Evolutionary conservation across 2,329 filamentous ascomycete genomes (phyloP), one percentile per base, ranked within the genome.

Genomic region (Capronia coronata): DNA sequence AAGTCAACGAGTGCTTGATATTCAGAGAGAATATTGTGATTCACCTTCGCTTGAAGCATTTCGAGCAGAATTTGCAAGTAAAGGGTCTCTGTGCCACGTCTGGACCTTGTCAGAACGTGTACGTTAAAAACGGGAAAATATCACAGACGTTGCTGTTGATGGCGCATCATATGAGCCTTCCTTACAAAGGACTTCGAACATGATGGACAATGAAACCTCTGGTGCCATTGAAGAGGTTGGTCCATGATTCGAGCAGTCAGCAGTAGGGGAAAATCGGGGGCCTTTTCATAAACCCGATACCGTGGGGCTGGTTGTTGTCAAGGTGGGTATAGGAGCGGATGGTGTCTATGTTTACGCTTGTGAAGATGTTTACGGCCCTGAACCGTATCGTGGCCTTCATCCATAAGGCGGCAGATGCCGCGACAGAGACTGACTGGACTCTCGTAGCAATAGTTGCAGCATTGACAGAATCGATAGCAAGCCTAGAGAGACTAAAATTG

Each of bases 31-130:
- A 10, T n/a, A 21, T 41, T 5, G 10, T 16, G 22, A n/a, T 32
- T 29, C 49, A 57, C 55, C 55, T 57, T 49, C 55, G 49, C 35
- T 57, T 57, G 38, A 57, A 57, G 30, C 51, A 53, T 39, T 57
- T 57, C 23, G 55, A 55, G n/a, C 55, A 57, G 42, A 57, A 57
- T 25, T 30, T 48, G 34, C 55, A 57, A 16, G 41, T 53, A 25
- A 57, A 57, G 4, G 55, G 55, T 48, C 52, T 54, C 32, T 54
- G 52, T 22, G 55, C 49, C 16, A 53, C 47, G 43, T 57, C 55
- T 57, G 34, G 39, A 16, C 16, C 25, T 9, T 16, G 38, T 48
- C 19, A 46, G 49, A 46, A 21, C 3, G 13, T 29, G 27, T 1
- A 14, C 8, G 19, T 39, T 34, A 41, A 19, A n/a, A 23, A 23